phyloP scores from a whole-genome alignment of 2,329 filamentous ascomycete genomes.

The Colletotrichum horii region DNA sequence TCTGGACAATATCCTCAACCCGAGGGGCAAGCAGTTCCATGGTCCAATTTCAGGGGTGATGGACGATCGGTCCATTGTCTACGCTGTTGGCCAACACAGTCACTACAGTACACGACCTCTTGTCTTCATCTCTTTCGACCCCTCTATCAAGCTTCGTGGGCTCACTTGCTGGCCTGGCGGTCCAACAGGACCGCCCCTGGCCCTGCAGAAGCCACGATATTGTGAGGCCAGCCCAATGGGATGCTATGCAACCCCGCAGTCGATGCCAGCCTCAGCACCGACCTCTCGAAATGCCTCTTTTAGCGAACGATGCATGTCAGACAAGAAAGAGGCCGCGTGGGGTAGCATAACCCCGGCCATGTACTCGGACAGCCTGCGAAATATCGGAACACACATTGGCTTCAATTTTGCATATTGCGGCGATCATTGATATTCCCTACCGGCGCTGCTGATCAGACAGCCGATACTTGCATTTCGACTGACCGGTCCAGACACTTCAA shows the following conservation, averaged over 20 bases:
- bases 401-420: slow-evolving; percentile 12
- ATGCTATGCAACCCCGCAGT: slow-evolving; percentile 8
- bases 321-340: neutral
- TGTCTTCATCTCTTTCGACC: slow-evolving; percentile 49
- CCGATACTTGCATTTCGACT: neutral
- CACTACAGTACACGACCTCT: slow-evolving; percentile 34
- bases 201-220: neutral
- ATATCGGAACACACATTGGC: neutral
- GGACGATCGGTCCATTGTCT: slow-evolving; percentile 55
- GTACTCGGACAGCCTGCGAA: neutral
- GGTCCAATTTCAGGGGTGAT: slow-evolving; percentile 45
- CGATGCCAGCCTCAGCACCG: neutral
- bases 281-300: neutral
- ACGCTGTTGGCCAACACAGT: slow-evolving; percentile 36
- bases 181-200: neutral
- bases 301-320: neutral
- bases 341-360: neutral
- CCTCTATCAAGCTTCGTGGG: slow-evolving; percentile 36
- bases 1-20: slow-evolving; percentile 42
- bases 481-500: neutral
- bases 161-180: slow-evolving; percentile 27
- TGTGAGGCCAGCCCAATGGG: neutral
- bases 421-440: neutral
- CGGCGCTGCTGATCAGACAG: neutral
- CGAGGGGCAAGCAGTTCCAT: slow-evolving; percentile 32